Percentiles rank a stretch among this genome's conserved stretches.
Conservation (phyloP, 352 stramenopile species). For the Globisporangium radiosum region DNA sequence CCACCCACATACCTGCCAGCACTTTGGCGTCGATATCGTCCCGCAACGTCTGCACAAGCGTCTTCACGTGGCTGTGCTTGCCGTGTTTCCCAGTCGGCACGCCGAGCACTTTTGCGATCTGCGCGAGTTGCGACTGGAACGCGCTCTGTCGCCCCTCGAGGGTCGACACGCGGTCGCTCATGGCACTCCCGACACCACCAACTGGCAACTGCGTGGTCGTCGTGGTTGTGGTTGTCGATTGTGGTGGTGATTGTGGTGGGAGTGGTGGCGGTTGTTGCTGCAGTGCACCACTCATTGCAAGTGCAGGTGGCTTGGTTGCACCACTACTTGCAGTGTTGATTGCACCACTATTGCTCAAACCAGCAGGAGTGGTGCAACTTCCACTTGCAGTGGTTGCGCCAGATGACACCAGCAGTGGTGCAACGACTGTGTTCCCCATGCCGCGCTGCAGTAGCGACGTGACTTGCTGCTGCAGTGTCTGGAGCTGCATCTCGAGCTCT, state of each 20-base stretch:
- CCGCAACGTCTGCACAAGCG: constrained; percentile 59
- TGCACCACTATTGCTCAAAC: too few relatives aligned
- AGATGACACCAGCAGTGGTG: background rate
- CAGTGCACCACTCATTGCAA: too few relatives aligned
- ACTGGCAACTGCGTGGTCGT: constrained; percentile 5
- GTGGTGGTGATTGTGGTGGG: constrained; percentile 10
- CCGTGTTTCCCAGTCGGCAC: constrained; percentile 58
- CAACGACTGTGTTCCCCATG: constrained; percentile 12
- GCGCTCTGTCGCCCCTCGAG: constrained; percentile 68
- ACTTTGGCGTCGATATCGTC: constrained; percentile 70
- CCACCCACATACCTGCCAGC: constrained; percentile 19
- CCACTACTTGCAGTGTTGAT: too few relatives aligned
- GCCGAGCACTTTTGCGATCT: constrained; percentile 67
- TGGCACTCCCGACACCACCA: constrained; percentile 22
- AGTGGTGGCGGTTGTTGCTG: background rate
- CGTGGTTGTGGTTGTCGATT: constrained; percentile 9
- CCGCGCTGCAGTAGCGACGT: constrained; percentile 6
- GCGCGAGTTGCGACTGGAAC: constrained; percentile 76
- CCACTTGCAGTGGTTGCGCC: background rate
- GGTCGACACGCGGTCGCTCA: constrained; percentile 71
- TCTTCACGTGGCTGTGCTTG: constrained; percentile 67
- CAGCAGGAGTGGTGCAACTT: too few relatives aligned
- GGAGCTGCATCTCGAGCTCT: constrained; percentile 45
- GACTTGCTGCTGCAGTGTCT: constrained; percentile 42
- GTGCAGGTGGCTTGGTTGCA: too few relatives aligned